phyloP scores from a whole-genome alignment of 2,329 filamentous ascomycete genomes.

The Cryphonectria carpinicola region DNA sequence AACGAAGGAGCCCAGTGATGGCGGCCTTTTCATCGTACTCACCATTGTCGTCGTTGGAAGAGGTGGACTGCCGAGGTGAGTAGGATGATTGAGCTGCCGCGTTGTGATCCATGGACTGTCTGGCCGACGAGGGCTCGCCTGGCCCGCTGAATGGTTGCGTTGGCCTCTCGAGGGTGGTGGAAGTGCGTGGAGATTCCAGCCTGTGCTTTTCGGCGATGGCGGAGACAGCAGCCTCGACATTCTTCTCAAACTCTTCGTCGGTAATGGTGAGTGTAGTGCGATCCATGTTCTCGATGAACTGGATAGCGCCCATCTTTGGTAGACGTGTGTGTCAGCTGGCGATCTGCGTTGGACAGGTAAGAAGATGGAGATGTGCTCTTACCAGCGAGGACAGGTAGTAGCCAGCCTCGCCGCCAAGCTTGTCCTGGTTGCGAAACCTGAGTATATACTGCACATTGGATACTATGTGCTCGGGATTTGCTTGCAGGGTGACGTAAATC shows the following conservation, averaged over 20 bases:
- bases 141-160: slow-evolving; percentile 30
- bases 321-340: not conserved
- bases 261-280: slow-evolving; percentile 90
- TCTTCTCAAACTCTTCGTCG: slow-evolving; percentile 92
- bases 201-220: slow-evolving; percentile 91
- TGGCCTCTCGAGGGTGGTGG: slow-evolving; percentile 53
- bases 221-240: slow-evolving; percentile 95
- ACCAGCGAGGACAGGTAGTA: slow-evolving; percentile 96
- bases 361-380: slow-evolving; percentile 30
- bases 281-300: slow-evolving; percentile 96
- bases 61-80: slow-evolving; percentile 57
- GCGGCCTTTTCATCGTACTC: slow-evolving; percentile 75
- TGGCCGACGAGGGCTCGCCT: slow-evolving; percentile 53
- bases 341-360: not conserved
- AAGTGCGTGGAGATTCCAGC: slow-evolving; percentile 49
- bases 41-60: slow-evolving; percentile 55
- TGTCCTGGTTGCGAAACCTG: slow-evolving; percentile 95
- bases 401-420: slow-evolving; percentile 93
- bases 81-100: slow-evolving; percentile 34
- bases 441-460: slow-evolving; percentile 99
- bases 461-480: slow-evolving; percentile 92
- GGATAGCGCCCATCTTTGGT: slow-evolving; percentile 82
- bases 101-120: slow-evolving; percentile 49
- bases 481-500: slow-evolving; percentile 93
- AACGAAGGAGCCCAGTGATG: slow-evolving; percentile 82